These are phyloP conservation scores for Heterobasidion annosum DNA, from an alignment of 1,284 basidiomycete genomes.

Conservation along the genomic window DNA sequence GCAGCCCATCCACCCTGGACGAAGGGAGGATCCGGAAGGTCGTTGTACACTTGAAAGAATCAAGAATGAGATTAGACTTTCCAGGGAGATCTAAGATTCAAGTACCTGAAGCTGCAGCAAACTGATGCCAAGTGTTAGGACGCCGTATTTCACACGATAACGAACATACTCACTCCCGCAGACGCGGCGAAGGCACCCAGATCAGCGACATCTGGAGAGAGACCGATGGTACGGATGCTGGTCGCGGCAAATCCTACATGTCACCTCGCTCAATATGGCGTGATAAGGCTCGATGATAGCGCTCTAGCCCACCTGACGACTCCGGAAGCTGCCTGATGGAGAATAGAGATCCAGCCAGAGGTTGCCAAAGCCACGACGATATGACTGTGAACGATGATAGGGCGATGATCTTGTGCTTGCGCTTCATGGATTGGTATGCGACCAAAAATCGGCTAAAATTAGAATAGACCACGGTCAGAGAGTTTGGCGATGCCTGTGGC, in stretches of 20 bases:
- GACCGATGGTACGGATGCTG: conserved; percentile 30
- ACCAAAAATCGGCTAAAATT: conserved; percentile 1
- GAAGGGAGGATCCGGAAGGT: conserved; percentile 44
- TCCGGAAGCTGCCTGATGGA: conserved; percentile 33
- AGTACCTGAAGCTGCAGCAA: conserved; percentile 30
- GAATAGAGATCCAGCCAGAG: conserved; percentile 49
- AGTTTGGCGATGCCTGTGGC: not conserved
- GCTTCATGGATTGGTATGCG: conserved; percentile 4
- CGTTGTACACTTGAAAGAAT: conserved; percentile 27
- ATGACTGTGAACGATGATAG: conserved; percentile 36
- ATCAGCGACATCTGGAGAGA: conserved; percentile 30
- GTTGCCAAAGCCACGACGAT: conserved; percentile 36
- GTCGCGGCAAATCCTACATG: conserved; percentile 26
- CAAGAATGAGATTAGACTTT: conserved; percentile 3
- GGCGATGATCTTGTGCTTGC: conserved; percentile 40
- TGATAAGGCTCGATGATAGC: too few species aligned
- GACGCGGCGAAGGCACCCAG: conserved; percentile 48
- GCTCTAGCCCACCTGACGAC: conserved; percentile 19
- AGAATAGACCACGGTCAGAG: not conserved
- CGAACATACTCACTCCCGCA: conserved; percentile 35
- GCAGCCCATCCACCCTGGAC: conserved; percentile 38
- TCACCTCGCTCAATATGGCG: not conserved
- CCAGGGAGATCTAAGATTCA: conserved; percentile 7
- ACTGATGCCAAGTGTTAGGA: conserved; percentile 18
- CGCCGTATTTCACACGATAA: not conserved